phyloP scores from a whole-genome alignment of 257 asterid species.

The Solanum etuberosum region DNA sequence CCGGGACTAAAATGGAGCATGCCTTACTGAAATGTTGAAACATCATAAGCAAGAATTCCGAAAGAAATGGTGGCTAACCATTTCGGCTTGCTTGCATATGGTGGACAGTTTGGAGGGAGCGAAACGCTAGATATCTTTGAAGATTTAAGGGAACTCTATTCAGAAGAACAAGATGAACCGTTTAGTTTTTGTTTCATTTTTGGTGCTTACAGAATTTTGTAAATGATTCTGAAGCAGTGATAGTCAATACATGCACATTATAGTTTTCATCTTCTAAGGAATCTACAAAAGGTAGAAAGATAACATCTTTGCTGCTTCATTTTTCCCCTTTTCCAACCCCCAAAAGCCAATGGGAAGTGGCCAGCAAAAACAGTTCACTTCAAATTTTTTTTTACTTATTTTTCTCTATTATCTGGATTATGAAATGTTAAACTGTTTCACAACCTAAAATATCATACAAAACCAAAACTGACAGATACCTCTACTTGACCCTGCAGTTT shows the following conservation, averaged over 20 bases:
- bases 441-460: neutral
- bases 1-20: too few species aligned
- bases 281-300: neutral
- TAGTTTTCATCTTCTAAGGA: neutral
- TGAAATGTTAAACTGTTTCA: neutral
- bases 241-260: neutral
- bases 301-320: neutral
- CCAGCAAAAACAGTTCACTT: neutral
- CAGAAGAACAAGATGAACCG: too few species aligned
- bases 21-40: neutral
- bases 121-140: too few species aligned
- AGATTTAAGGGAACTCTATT: too few species aligned
- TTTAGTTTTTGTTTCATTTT: too few species aligned
- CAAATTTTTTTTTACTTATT: neutral
- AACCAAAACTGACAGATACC: neutral
- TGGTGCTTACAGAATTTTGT: too few species aligned
- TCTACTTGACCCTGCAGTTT: neutral
- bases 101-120: too few species aligned
- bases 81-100: too few species aligned
- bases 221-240: neutral
- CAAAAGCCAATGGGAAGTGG: neutral
- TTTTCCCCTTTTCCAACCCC: neutral
- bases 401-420: neutral
- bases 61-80: too few species aligned
- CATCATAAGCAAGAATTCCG: too few species aligned